Percentiles rank a stretch among this genome's conserved stretches.
These are phyloP conservation scores for Crithidia fasciculata DNA, from an alignment of 208 protist genomes.

Conservation along the genomic window DNA sequence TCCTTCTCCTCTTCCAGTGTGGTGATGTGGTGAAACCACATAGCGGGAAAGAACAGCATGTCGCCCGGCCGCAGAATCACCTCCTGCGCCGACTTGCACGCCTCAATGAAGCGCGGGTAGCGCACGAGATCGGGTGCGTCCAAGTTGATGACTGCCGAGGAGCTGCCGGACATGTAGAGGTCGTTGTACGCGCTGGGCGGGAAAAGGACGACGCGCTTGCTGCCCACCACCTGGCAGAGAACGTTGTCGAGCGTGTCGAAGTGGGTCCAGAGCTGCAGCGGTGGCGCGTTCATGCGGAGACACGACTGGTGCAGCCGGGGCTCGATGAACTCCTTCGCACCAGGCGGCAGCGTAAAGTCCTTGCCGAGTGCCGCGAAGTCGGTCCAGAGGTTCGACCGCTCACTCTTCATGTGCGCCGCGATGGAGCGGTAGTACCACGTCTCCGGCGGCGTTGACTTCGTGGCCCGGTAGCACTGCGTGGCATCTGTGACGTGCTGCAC, in stretches of 20 bases:
- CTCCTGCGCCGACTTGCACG: constrained; percentile 68
- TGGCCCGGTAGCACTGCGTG: constrained; percentile 16
- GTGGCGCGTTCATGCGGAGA: constrained; percentile 86
- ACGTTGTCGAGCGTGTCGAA: constrained; percentile 95
- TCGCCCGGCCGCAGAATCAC: constrained; percentile 90
- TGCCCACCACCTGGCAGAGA: constrained; percentile 91
- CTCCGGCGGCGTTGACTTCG: constrained; percentile 34
- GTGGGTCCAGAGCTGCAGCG: constrained; percentile 93
- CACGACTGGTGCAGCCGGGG: constrained; percentile 85
- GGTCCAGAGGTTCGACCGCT: constrained; percentile 82
- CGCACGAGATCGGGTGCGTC: constrained; percentile 72
- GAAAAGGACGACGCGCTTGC: constrained; percentile 91
- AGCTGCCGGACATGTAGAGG: constrained; percentile 91
- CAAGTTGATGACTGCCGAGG: constrained; percentile 84
- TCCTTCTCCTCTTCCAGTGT: constrained; percentile 39
- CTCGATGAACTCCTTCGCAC: constrained; percentile 48
- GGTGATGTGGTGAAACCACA: constrained; percentile 94
- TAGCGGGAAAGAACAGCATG: constrained; percentile 93
- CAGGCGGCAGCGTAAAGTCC: constrained; percentile 79
- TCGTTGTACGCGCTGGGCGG: constrained; percentile 87
- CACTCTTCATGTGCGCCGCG: constrained; percentile 84
- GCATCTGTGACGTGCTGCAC: constrained; percentile 63
- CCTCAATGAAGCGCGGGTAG: constrained; percentile 86
- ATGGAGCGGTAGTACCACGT: constrained; percentile 90
- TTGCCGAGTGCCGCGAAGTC: constrained; percentile 72